These are phyloP conservation scores for Centella asiatica DNA, from an alignment of 129 eudicot genomes.

Conservation along the genomic window DNA sequence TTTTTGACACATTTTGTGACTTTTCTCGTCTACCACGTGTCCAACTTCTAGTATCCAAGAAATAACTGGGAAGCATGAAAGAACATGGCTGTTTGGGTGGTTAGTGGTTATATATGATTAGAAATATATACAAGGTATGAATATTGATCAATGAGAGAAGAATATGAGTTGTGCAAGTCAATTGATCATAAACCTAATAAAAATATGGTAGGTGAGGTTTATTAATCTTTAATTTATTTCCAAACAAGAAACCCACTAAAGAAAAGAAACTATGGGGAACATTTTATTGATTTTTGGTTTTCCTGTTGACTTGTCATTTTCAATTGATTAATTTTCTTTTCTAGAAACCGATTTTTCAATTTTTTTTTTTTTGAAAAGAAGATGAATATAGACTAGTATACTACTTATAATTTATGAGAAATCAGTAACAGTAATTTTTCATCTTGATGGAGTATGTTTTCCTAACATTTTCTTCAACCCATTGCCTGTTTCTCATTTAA, in stretches of 20 bases:
- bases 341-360: neutral
- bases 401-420: too few relatives aligned
- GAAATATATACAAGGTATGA: neutral
- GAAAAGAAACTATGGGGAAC: neutral
- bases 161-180: neutral
- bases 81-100: neutral
- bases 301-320: neutral
- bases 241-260: neutral
- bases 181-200: neutral
- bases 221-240: neutral
- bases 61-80: constrained; percentile 1
- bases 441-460: too few relatives aligned
- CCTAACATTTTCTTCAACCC: too few relatives aligned
- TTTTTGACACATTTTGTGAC: neutral
- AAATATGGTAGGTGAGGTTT: constrained; percentile 5
- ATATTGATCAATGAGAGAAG: too few relatives aligned
- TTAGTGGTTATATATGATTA: neutral
- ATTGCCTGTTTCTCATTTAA: too few relatives aligned
- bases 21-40: neutral
- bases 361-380: too few relatives aligned
- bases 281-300: neutral
- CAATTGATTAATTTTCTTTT: neutral
- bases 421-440: too few relatives aligned
- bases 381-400: too few relatives aligned
- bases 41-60: neutral